These are phyloP conservation scores for Phylloporus sp. DNA, from an alignment of 1,284 basidiomycete species.

Conservation along the genomic window DNA sequence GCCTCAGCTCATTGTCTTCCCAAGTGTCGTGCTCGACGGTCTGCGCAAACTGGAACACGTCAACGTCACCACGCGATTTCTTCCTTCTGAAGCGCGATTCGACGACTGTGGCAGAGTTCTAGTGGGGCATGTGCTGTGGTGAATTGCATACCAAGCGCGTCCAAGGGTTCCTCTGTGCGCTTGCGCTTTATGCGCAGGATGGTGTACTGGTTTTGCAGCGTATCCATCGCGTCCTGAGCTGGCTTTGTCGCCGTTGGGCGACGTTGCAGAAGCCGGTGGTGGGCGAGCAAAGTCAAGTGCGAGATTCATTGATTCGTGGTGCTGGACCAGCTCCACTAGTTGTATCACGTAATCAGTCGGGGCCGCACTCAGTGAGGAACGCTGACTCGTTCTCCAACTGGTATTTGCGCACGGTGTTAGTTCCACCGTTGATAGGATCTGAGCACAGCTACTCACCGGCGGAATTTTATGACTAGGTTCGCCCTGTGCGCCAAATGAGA, in stretches of 20 bases:
- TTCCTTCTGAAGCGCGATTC: conserved; percentile 68
- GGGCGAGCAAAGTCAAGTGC: background rate
- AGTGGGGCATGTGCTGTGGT: conserved; percentile 17
- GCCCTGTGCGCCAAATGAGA: no score
- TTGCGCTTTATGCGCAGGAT: conserved; percentile 83
- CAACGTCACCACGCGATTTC: conserved; percentile 64
- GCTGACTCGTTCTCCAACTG: no score
- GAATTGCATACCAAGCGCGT: conserved; percentile 67
- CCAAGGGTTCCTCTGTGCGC: conserved; percentile 78
- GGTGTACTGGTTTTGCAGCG: conserved; percentile 54
- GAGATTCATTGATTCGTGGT: conserved; percentile 11
- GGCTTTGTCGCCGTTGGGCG: conserved; percentile 8
- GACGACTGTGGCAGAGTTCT: conserved; percentile 55
- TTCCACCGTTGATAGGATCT: no score
- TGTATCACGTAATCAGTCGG: conserved; percentile 2
- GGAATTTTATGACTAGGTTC: no score
- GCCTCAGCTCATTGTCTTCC: conserved; percentile 63
- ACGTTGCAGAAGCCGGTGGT: background rate
- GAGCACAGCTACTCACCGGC: no score
- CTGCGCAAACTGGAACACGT: conserved; percentile 79
- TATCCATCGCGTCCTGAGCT: conserved; percentile 25
- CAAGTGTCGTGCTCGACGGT: conserved; percentile 76
- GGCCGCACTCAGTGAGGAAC: no score
- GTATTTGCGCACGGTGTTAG: no score
- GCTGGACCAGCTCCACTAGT: background rate